Evolutionary conservation across 1,139 yeast species (phyloP).

Genomic region (Meyerozyma carpophila): DNA sequence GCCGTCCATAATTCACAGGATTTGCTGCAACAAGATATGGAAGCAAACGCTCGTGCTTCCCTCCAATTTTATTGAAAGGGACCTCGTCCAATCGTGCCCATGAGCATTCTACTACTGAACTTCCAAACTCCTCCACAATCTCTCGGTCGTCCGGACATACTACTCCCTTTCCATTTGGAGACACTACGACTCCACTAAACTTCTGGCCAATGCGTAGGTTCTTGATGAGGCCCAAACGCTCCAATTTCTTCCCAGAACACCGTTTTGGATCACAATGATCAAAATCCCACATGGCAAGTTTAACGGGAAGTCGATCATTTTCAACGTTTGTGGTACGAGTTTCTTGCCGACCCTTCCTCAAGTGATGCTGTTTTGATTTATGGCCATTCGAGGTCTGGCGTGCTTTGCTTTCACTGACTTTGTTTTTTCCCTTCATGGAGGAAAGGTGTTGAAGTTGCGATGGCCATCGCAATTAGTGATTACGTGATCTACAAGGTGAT

Average conservation of each 20-base stretch:
- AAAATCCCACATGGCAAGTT: constrained; percentile 90
- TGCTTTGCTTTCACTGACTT: constrained; percentile 28
- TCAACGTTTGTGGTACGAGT: constrained; percentile 13
- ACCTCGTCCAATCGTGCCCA: constrained; percentile 97
- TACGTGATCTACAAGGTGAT: not conserved
- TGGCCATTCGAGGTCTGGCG: constrained; percentile 52
- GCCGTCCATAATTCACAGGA: constrained; percentile 94
- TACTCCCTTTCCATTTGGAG: constrained; percentile 87
- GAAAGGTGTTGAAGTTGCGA: not conserved
- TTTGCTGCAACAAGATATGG: constrained; percentile 96
- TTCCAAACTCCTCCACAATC: constrained; percentile 75
- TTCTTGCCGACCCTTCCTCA: constrained; percentile 47
- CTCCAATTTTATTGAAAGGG: constrained; percentile 92
- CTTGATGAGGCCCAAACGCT: constrained; percentile 78
- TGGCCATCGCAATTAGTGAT: not conserved
- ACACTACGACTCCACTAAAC: constrained; percentile 82
- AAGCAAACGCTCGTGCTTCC: constrained; percentile 76
- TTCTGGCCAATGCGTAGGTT: constrained; percentile 84
- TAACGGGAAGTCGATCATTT: constrained; percentile 51
- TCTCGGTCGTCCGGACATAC: constrained; percentile 87
- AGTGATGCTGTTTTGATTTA: constrained; percentile 48
- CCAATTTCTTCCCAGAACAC: constrained; percentile 93
- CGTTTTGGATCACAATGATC: constrained; percentile 98
- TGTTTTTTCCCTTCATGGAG: constrained; percentile 56
- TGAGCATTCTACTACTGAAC: constrained; percentile 96